These are phyloP conservation scores for Begonia masoniana DNA, from an alignment of 306 rosid genomes.

Conservation along the genomic window DNA sequence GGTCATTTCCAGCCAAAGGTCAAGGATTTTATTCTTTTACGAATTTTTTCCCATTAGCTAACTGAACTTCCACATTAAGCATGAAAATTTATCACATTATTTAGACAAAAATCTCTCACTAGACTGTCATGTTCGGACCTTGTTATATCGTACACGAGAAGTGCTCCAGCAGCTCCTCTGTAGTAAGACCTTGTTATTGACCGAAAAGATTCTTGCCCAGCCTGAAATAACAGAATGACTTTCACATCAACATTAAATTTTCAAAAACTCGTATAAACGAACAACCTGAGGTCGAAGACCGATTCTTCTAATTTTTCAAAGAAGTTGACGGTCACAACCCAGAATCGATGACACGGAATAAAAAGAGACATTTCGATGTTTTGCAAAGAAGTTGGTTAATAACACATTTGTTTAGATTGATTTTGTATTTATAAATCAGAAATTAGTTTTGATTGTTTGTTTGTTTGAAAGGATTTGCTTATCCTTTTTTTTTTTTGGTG, in stretches of 20 bases:
- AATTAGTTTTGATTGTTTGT: too few species aligned
- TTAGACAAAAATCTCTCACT: not conserved
- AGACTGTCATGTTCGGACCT: slow-evolving; percentile 30
- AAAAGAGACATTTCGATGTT: not conserved
- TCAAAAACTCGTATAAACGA: not conserved
- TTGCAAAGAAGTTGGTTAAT: too few species aligned
- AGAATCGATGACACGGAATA: not conserved
- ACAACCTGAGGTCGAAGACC: not conserved
- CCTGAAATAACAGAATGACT: slow-evolving; percentile 34
- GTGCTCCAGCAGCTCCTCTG: slow-evolving; percentile 96
- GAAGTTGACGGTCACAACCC: too few species aligned
- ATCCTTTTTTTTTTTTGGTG: too few species aligned
- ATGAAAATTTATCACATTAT: not conserved
- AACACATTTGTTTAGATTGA: too few species aligned
- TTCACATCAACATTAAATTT: not conserved
- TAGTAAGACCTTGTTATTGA: slow-evolving; percentile 93
- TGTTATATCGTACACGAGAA: slow-evolving; percentile 93
- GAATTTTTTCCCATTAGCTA: too few species aligned
- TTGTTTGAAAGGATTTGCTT: too few species aligned
- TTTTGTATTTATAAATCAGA: too few species aligned
- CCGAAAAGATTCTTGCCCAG: slow-evolving; percentile 99
- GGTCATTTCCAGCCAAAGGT: too few species aligned
- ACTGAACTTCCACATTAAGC: too few species aligned
- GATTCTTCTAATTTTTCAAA: not conserved
- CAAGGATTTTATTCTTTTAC: too few species aligned